Evolutionary conservation across 2,329 filamentous ascomycete species (phyloP).

Genomic region (Trichoderma sp.): DNA sequence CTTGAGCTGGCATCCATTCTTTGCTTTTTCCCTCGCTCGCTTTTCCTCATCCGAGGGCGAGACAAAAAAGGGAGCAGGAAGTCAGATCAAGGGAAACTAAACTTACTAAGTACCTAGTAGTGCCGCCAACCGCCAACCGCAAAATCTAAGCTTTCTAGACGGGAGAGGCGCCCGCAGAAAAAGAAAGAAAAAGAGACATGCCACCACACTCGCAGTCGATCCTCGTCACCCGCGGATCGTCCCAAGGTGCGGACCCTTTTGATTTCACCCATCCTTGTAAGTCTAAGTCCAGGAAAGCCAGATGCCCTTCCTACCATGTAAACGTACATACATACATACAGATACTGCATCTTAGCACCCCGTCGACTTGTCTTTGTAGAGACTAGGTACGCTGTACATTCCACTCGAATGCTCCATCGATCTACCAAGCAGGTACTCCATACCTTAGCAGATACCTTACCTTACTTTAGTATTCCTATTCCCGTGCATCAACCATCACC

Average conservation of each 20-base stretch:
- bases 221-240: not conserved
- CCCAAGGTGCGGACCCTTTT: constrained; percentile 1
- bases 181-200: not conserved
- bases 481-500: not conserved
- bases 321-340: too few relatives aligned
- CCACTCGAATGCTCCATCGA: not conserved
- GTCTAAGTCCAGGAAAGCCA: not conserved
- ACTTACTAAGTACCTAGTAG: not conserved
- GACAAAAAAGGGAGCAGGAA: not conserved
- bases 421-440: constrained; percentile 8
- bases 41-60: not conserved
- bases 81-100: not conserved
- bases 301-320: not conserved
- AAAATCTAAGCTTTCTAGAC: not conserved
- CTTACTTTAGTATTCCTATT: not conserved
- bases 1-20: not conserved
- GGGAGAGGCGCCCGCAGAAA: not conserved
- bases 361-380: not conserved
- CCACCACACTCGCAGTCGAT: not conserved
- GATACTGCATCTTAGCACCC: not conserved
- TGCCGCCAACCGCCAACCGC: not conserved
- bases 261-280: not conserved
- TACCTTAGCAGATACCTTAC: constrained; percentile 1
- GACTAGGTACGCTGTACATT: not conserved
- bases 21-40: not conserved